Conservation (phyloP, 2,329 filamentous ascomycete species). For the Neonectria coccinea region DNA sequence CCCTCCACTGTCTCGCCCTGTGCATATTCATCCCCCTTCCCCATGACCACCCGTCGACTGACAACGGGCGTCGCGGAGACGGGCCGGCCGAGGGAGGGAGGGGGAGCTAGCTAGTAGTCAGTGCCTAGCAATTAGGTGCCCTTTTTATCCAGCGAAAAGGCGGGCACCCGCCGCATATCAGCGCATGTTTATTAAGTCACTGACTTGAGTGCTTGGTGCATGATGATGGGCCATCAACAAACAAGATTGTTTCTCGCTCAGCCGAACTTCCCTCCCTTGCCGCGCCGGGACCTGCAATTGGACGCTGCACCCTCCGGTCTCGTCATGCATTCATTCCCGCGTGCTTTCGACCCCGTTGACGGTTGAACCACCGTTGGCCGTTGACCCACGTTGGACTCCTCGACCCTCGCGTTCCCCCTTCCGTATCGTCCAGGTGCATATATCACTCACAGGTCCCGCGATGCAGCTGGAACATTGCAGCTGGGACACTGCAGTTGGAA, state of each 20-base stretch:
- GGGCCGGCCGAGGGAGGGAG: constrained; percentile 30
- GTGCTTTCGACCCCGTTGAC: background rate
- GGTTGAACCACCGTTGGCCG: background rate
- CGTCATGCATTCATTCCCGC: constrained; percentile 19
- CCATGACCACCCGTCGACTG: constrained; percentile 30
- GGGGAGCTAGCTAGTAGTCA: background rate
- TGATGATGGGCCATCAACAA: constrained; percentile 7
- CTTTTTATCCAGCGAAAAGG: background rate
- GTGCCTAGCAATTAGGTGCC: too few relatives aligned
- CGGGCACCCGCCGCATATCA: constrained; percentile 22
- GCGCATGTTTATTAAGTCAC: constrained; percentile 12
- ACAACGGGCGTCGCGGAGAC: constrained; percentile 44
- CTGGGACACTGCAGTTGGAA: background rate
- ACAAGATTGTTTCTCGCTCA: constrained; percentile 5
- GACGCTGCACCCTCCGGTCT: constrained; percentile 18
- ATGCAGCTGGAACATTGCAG: constrained; percentile 13
- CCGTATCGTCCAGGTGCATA: constrained; percentile 29
- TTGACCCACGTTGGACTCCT: constrained; percentile 8
- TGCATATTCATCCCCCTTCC: constrained; percentile 14
- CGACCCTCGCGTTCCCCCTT: constrained; percentile 3
- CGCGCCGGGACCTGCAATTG: constrained; percentile 12
- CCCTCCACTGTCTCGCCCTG: constrained; percentile 1
- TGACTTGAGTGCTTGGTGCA: background rate
- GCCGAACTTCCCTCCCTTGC: constrained; percentile 10
- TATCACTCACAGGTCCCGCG: constrained; percentile 27